These are phyloP conservation scores for Ascochyta clinopodiicola DNA, from an alignment of 2,329 filamentous ascomycete species.

Conservation along the genomic window DNA sequence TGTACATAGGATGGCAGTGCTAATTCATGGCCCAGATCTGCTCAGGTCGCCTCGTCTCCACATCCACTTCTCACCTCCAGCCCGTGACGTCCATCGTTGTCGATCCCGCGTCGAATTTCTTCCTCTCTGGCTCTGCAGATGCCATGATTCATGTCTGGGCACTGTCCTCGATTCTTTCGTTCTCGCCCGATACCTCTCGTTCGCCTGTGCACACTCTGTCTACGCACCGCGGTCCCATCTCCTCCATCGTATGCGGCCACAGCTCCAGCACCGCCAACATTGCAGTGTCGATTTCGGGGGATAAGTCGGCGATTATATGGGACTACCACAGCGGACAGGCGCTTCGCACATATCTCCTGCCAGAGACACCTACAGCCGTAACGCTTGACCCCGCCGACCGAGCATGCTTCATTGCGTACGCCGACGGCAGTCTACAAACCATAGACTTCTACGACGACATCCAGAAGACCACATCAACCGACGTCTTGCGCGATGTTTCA, in stretches of 20 bases:
- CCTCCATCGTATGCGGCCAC: constrained; percentile 66
- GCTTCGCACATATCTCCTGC: constrained; percentile 82
- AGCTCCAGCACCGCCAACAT: constrained; percentile 78
- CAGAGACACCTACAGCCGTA: constrained; percentile 73
- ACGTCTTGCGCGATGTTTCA: constrained; percentile 59
- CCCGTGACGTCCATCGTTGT: constrained; percentile 77
- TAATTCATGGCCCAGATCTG: constrained; percentile 60
- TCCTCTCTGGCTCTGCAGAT: constrained; percentile 82
- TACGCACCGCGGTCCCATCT: constrained; percentile 77
- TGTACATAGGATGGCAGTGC: constrained; percentile 20
- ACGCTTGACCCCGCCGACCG: constrained; percentile 82
- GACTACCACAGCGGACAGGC: constrained; percentile 81
- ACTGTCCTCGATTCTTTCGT: constrained; percentile 73
- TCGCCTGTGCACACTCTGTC: constrained; percentile 80
- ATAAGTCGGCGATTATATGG: constrained; percentile 92
- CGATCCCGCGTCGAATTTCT: constrained; percentile 72
- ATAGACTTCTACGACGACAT: constrained; percentile 73
- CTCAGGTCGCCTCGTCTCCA: constrained; percentile 78
- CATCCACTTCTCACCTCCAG: constrained; percentile 79
- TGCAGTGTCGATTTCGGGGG: constrained; percentile 81
- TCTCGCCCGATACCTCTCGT: constrained; percentile 58
- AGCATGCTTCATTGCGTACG: constrained; percentile 80
- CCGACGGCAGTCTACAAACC: constrained; percentile 80
- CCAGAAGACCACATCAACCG: constrained; percentile 46
- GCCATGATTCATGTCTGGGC: constrained; percentile 94